Conservation (phyloP, 1,284 basidiomycete species). For the Heterobasidion occidentale region DNA sequence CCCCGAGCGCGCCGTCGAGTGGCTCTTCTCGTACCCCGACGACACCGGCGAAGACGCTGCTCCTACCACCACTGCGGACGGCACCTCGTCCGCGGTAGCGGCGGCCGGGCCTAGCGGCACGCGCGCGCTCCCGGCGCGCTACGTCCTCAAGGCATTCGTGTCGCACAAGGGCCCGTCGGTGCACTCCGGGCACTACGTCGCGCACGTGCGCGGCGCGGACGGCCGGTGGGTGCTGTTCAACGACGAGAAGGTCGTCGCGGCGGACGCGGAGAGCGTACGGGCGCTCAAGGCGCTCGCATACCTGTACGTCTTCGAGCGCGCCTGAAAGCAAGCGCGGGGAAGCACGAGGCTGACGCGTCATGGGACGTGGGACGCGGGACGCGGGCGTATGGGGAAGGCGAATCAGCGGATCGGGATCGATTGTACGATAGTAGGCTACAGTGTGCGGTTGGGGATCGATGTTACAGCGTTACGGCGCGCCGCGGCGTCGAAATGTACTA, state of each 20-base stretch:
- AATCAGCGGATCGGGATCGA: background rate
- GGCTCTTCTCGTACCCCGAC: slow-evolving; percentile 95
- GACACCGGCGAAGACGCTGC: slow-evolving; percentile 65
- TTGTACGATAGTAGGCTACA: background rate
- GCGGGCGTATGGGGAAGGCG: too few relatives aligned
- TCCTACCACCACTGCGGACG: slow-evolving; percentile 12
- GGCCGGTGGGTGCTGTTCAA: slow-evolving; percentile 82
- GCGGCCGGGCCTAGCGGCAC: slow-evolving; percentile 28
- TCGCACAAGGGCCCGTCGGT: slow-evolving; percentile 96
- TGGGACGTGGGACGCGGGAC: too few relatives aligned
- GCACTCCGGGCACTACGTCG: slow-evolving; percentile 92
- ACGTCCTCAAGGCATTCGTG: slow-evolving; percentile 86
- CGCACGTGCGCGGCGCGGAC: slow-evolving; percentile 53
- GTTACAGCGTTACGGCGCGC: too few relatives aligned
- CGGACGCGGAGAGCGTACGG: slow-evolving; percentile 67
- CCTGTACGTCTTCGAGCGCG: slow-evolving; percentile 80
- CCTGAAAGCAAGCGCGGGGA: slow-evolving; percentile 6
- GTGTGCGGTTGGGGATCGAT: too few relatives aligned
- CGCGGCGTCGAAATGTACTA: too few relatives aligned
- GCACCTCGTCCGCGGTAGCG: slow-evolving; percentile 17
- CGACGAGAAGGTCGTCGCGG: slow-evolving; percentile 91
- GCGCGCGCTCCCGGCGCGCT: slow-evolving; percentile 65
- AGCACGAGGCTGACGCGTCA: background rate
- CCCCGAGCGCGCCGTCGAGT: slow-evolving; percentile 85
- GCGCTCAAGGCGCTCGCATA: slow-evolving; percentile 79